Percentiles rank a stretch among this genome's conserved stretches.
Conservation (phyloP, 768 basidiomycete genomes). For the Tulasnella sp. region DNA sequence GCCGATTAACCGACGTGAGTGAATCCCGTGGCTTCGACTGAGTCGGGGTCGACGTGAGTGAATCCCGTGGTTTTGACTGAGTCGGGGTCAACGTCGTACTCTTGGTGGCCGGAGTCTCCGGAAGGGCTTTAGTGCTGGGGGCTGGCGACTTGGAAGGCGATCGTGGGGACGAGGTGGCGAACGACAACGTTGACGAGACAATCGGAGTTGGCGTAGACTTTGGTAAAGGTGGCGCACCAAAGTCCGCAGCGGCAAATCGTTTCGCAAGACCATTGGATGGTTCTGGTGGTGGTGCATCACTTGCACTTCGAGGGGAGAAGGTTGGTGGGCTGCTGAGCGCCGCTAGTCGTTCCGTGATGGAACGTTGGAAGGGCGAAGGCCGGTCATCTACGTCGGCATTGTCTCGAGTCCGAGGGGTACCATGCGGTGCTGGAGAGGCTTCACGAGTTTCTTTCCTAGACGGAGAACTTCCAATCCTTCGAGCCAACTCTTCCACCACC, state of each 20-base stretch:
- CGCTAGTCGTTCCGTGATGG: slow-evolving; percentile 1
- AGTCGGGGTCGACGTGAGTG: background rate
- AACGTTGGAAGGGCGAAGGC: background rate
- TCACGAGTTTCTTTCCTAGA: background rate
- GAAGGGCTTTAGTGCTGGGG: background rate
- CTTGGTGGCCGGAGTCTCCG: background rate
- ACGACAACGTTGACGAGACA: background rate
- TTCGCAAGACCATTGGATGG: background rate
- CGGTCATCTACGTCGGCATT: background rate
- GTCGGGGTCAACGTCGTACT: too few species aligned
- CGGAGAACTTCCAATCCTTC: slow-evolving; percentile 42
- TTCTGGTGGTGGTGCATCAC: background rate
- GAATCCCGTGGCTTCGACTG: background rate
- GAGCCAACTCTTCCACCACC: slow-evolving; percentile 56
- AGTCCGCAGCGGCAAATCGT: slow-evolving; percentile 12
- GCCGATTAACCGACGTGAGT: background rate
- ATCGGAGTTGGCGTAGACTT: background rate
- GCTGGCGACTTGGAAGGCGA: background rate
- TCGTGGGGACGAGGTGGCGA: background rate
- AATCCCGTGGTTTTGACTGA: too few species aligned
- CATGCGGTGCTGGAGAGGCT: background rate
- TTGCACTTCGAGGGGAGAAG: background rate
- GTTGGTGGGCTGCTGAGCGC: background rate
- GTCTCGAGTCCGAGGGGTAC: background rate
- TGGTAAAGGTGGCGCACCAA: slow-evolving; percentile 2